Evolutionary conservation across 257 asterid species (phyloP), one percentile per base, ranked within the genome.

Genomic region (Euphrasia confusa): DNA sequence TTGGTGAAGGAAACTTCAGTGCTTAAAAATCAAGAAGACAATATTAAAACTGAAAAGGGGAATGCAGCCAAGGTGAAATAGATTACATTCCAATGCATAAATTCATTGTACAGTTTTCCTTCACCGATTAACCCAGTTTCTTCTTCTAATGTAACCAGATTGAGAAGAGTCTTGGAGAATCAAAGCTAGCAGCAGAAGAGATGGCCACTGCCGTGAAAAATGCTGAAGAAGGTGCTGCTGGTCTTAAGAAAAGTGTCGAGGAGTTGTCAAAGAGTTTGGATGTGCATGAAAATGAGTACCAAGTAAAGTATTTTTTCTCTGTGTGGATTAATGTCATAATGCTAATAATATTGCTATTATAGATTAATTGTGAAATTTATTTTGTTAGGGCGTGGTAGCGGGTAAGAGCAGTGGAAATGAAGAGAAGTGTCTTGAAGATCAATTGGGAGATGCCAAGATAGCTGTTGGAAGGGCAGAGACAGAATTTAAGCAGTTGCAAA

Each of bases 341-440:
- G 48, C 10, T 4, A 42, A 42, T 42, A 9, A 21, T 21, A 21
- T 21, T 21, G 24, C 48, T 11, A 11, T 42, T 42, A 28, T 28
- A 28, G 33, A 28, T 28, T 47, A 8, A 58, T 37, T 28, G 33
- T 28, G 4, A 28, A 28, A 28, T 28, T 28, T 28, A 28, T 28
- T 28, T 28, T 2, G 33, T 28, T 28, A 93, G 99, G 99, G 97
- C 54, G 95, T 93, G 35, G 70, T 89, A 76, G 97, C 96, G 8
- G 99, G 99, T 40, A 93, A 89, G 78, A 78, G 95, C 76, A 93
- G 82, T 70, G 99, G 96, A 71, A 77, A 79, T 79, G 99, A 93
- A 73, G 99, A 93, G 74, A 93, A 93, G 72, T 93, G 99, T 75
- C 96, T 93, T 60, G 97, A 93, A 78, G 99, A 89, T 75, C 99